Conservation (phyloP, 352 stramenopile genomes). For the Phytophthora capsici region DNA sequence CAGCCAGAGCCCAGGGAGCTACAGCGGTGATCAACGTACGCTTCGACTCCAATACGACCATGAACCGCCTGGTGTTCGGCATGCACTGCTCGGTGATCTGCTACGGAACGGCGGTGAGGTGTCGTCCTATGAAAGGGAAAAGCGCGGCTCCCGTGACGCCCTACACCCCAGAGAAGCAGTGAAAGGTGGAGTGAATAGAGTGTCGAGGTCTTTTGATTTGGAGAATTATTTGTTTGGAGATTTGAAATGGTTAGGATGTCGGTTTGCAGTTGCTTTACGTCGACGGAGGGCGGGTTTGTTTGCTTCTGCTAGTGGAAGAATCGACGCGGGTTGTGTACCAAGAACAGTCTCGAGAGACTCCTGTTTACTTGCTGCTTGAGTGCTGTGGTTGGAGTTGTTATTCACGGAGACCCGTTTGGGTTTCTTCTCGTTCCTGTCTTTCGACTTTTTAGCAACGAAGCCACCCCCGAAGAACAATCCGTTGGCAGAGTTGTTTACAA, state of each 20-base stretch:
- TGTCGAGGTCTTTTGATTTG: neutral
- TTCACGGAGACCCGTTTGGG: neutral
- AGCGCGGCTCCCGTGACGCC: constrained; percentile 10
- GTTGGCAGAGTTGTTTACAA: constrained; percentile 22
- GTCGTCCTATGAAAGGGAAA: constrained; percentile 38
- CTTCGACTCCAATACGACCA: constrained; percentile 87
- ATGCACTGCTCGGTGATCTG: constrained; percentile 84
- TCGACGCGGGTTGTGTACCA: constrained; percentile 11
- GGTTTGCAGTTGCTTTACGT: constrained; percentile 18
- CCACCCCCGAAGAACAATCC: constrained; percentile 47
- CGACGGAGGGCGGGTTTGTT: constrained; percentile 36
- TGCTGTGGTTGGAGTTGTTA: constrained; percentile 5
- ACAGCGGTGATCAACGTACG: constrained; percentile 81
- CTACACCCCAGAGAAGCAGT: constrained; percentile 17
- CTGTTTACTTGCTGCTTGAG: constrained; percentile 8
- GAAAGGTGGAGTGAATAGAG: constrained; percentile 26
- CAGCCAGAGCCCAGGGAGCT: constrained; percentile 70
- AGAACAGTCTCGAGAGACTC: constrained; percentile 25
- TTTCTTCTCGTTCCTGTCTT: constrained; percentile 10
- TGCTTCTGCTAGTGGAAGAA: constrained; percentile 23
- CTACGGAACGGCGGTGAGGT: constrained; percentile 81
- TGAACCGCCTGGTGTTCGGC: constrained; percentile 87
- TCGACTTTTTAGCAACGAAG: constrained; percentile 41
- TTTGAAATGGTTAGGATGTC: constrained; percentile 4
- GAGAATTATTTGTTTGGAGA: constrained; percentile 6